A percentile compares a stretch with the other conserved stretches of the same genome.
phyloP scores from a whole-genome alignment of 1,284 basidiomycete genomes.

The Moesziomyces parantarcticus region DNA sequence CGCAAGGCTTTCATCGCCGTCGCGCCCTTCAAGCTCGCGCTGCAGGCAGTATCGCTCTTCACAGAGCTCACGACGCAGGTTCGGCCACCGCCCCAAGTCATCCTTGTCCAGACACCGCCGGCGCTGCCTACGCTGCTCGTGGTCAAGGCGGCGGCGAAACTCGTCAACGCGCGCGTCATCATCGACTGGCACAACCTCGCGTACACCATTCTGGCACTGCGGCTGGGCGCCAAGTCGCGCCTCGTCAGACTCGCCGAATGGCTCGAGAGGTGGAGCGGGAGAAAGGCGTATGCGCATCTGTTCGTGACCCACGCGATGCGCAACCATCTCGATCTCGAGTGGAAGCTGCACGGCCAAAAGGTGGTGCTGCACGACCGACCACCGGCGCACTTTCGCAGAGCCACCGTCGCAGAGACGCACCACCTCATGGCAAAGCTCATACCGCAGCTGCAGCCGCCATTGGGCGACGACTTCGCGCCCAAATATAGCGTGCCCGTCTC shows the following conservation, averaged over 20 bases:
- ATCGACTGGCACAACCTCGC: slow-evolving; percentile 99
- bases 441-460: slow-evolving; percentile 15
- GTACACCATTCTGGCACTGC: slow-evolving; percentile 89
- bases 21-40: slow-evolving; percentile 81
- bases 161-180: slow-evolving; percentile 83
- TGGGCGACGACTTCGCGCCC: slow-evolving; percentile 39
- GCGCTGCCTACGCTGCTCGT: slow-evolving; percentile 92
- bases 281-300: slow-evolving; percentile 82
- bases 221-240: slow-evolving; percentile 76
- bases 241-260: slow-evolving; percentile 75
- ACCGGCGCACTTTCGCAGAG: slow-evolving; percentile 22
- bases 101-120: slow-evolving; percentile 94
- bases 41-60: slow-evolving; percentile 55
- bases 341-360: slow-evolving; percentile 73
- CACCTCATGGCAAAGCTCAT: slow-evolving; percentile 31
- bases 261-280: slow-evolving; percentile 57
- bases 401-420: slow-evolving; percentile 37
- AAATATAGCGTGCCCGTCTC: slow-evolving; percentile 7
- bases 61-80: slow-evolving; percentile 70
- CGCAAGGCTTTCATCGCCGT: slow-evolving; percentile 75
- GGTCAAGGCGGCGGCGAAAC: slow-evolving; percentile 77
- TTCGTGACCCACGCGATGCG: slow-evolving; percentile 93
- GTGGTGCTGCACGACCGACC: slow-evolving; percentile 70
- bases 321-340: slow-evolving; percentile 77
- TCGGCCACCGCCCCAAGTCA: slow-evolving; percentile 80